phyloP scores from a whole-genome alignment of 805 yeast species.

The Barnettozyma pratensis region DNA sequence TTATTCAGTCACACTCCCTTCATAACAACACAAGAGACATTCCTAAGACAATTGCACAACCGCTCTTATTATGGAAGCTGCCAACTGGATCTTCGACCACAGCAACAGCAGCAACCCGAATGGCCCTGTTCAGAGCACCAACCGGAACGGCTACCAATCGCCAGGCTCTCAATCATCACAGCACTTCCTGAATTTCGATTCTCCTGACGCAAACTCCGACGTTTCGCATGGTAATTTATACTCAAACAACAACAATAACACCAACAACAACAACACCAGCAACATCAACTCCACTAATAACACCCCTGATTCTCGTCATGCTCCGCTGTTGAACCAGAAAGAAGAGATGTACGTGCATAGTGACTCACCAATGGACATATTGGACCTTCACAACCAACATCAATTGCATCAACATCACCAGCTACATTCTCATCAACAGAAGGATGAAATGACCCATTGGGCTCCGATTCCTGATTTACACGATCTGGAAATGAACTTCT shows the following conservation, averaged over 20 bases:
- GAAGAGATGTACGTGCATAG: conserved; percentile 4
- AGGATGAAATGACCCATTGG: conserved; percentile 8
- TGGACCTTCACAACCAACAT: conserved; percentile 8
- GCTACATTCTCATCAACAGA: conserved; percentile 2
- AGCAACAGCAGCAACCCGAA: not conserved
- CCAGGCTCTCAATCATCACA: conserved; percentile 6
- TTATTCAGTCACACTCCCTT: not conserved
- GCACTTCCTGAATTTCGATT: conserved; percentile 18
- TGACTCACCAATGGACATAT: conserved; percentile 10
- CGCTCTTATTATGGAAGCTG: conserved; percentile 5
- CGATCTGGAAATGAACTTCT: conserved; percentile 14
- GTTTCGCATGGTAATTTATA: conserved; percentile 1
- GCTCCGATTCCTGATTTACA: conserved; percentile 11
- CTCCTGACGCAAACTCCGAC: conserved; percentile 15
- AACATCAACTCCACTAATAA: not conserved
- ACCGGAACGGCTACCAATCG: conserved; percentile 1
- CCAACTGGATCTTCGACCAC: conserved; percentile 13
- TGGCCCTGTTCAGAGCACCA: not conserved
- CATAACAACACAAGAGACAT: not conserved
- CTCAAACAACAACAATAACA: not conserved
- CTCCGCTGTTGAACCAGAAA: not conserved
- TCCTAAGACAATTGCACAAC: not conserved
- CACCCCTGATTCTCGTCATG: conserved; percentile 1
- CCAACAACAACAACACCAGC: conserved; percentile 2
- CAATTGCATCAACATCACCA: conserved; percentile 4